Evolutionary conservation across 106 monocot species (phyloP).

Genomic region (Acorus gramineus): DNA sequence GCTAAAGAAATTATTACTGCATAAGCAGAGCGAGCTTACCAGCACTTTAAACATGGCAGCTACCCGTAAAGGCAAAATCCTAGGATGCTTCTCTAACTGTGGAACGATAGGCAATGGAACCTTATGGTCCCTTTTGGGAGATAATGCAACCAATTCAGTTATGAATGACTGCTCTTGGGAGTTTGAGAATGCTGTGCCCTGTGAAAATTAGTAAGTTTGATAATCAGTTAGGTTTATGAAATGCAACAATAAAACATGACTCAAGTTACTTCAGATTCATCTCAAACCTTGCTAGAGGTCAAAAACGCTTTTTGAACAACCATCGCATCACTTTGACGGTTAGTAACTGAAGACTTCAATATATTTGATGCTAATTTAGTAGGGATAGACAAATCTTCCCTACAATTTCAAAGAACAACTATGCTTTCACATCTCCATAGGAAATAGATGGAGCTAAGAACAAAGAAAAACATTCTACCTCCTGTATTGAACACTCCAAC

Average conservation of each 20-base stretch:
- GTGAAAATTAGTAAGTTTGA: background rate
- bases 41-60: constrained; percentile 88
- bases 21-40: constrained; percentile 30
- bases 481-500: constrained; percentile 74
- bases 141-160: constrained; percentile 53
- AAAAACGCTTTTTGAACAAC: constrained; percentile 92
- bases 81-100: constrained; percentile 41
- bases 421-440: background rate
- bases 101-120: constrained; percentile 41
- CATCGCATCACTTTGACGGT: constrained; percentile 70
- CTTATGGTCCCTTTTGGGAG: constrained; percentile 25
- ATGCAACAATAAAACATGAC: background rate
- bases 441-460: background rate
- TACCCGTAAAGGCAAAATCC: constrained; percentile 60
- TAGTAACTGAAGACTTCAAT: constrained; percentile 44
- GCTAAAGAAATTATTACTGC: background rate
- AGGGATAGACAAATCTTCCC: constrained; percentile 32
- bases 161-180: constrained; percentile 54
- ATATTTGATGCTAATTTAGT: constrained; percentile 22
- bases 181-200: constrained; percentile 35
- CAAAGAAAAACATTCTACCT: constrained; percentile 28
- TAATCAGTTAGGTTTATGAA: no score
- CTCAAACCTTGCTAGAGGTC: constrained; percentile 45
- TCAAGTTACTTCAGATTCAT: background rate
- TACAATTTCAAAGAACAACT: constrained; percentile 14